Percentiles rank a stretch among this genome's conserved stretches.
Conservation (phyloP, 257 asterid genomes). For the Sherardia arvensis region DNA sequence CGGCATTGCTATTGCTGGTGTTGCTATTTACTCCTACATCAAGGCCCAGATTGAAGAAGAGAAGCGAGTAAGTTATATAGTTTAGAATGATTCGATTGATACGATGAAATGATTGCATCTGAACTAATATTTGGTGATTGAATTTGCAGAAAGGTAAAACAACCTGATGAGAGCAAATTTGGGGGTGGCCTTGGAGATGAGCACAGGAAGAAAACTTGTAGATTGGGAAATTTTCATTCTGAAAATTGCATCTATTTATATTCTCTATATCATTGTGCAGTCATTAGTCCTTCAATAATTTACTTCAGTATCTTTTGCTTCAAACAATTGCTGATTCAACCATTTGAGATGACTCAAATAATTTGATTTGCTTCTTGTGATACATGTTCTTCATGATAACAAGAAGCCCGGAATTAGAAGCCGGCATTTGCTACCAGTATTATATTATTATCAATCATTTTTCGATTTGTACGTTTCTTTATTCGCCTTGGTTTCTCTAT, state of each 20-base stretch:
- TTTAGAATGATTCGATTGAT: not conserved
- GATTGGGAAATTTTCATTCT: conserved; percentile 21
- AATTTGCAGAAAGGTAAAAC: conserved; percentile 58
- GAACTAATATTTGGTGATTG: not conserved
- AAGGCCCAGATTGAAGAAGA: conserved; percentile 98
- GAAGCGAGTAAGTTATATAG: conserved; percentile 62
- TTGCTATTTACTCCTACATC: conserved; percentile 83
- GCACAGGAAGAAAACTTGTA: conserved; percentile 16
- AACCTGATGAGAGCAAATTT: conserved; percentile 49
- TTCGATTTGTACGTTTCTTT: too few relatives aligned
- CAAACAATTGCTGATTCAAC: conserved; percentile 22
- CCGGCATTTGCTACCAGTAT: conserved; percentile 17
- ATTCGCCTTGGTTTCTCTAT: too few relatives aligned
- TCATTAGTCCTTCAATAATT: conserved; percentile 33
- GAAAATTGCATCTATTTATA: not conserved
- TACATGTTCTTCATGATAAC: conserved; percentile 12
- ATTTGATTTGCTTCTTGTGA: conserved; percentile 28
- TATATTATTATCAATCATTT: not conserved
- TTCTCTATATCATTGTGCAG: conserved; percentile 24
- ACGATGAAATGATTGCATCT: not conserved
- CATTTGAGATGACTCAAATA: conserved; percentile 37
- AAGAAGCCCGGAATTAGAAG: conserved; percentile 18
- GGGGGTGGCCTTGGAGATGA: conserved; percentile 15
- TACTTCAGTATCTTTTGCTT: conserved; percentile 16
- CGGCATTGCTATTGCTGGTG: conserved; percentile 87